These are phyloP conservation scores for Margaritispora aquatica DNA, from an alignment of 495 filamentous ascomycete genomes.

Conservation along the genomic window DNA sequence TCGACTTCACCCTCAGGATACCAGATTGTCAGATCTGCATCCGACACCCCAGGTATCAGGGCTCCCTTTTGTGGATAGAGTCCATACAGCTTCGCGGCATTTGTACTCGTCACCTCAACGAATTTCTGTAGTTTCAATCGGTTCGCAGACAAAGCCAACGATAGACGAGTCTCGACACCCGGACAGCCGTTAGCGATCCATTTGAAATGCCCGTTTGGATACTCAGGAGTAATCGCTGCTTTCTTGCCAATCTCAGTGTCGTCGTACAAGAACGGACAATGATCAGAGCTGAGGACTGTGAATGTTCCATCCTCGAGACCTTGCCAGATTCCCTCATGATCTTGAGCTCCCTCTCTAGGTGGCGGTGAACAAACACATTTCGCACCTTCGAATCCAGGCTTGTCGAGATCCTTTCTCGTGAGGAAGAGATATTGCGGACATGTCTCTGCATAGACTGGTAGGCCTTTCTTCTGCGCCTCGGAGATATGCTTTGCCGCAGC, in stretches of 20 bases:
- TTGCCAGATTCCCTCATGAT: constrained; percentile 38
- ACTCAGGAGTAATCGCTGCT: constrained; percentile 33
- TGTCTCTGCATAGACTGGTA: constrained; percentile 57
- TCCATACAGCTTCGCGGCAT: constrained; percentile 57
- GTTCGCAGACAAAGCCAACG: constrained; percentile 39
- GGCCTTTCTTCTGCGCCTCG: constrained; percentile 44
- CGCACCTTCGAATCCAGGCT: constrained; percentile 46
- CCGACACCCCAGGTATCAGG: constrained; percentile 45
- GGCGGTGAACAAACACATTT: constrained; percentile 47
- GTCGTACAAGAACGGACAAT: constrained; percentile 49
- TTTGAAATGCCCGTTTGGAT: constrained; percentile 41
- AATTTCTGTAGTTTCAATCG: constrained; percentile 46
- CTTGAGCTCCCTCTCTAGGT: constrained; percentile 30
- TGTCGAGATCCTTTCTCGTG: constrained; percentile 42
- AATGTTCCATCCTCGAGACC: constrained; percentile 44
- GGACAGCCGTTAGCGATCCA: constrained; percentile 56
- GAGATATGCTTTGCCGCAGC: constrained; percentile 46
- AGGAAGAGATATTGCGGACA: constrained; percentile 63
- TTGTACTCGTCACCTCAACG: constrained; percentile 50
- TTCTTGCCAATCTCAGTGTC: constrained; percentile 42
- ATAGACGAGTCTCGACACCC: constrained; percentile 53
- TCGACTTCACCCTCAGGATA: constrained; percentile 37
- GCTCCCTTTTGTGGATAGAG: constrained; percentile 49
- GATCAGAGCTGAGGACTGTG: constrained; percentile 47
- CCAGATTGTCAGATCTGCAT: constrained; percentile 49